Evolutionary conservation across 1,284 basidiomycete species (phyloP), one percentile per base, ranked within the genome.

Genomic region (Kalmanozyma brasiliensis): DNA sequence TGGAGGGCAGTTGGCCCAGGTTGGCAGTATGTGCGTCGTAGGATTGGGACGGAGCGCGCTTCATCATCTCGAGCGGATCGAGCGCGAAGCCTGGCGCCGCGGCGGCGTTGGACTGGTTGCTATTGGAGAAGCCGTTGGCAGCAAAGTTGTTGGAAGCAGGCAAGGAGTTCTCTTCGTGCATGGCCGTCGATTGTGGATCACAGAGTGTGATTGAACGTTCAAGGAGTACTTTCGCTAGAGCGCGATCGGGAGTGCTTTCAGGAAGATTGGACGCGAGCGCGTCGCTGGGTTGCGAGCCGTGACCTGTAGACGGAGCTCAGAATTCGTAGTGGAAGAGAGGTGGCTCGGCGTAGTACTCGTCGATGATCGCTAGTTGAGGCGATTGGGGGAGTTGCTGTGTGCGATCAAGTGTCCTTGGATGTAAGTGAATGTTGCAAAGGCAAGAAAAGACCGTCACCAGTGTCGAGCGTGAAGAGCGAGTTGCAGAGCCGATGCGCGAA

Each of bases 41-140:
- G 13, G 70, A 62, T 46, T 74, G 74, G 8, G 74, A 71, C 8
- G 70, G 64, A 19, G 63, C 61, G 17, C 74, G 62, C 51, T 76
- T 76, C 71, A 76, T 76, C 71, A 74, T 66, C 13, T 73, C 56
- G 42, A 72, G 57, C 44, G 62, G 43, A 52, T 71, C 62, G 26
- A 65, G 43, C 29, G 62, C 40, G 48, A 48, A 71, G 40, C 49
- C 67, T 19, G 57, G 49, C 20, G 48, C 51, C 30, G 48, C 22
- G 38, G 52, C 44, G 19, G 60, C 33, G 53, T 58, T 53, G 47
- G 51, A 10, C 8, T 40, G 32, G 19, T 33, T 44, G 35, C 41
- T 16, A 35, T 49, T 11, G 35, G 49, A 30, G 46, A 56, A 62
- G 52, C 58, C 52, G 62, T 59, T 60, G 37, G 47, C 23, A 43